These are phyloP conservation scores for Eimeria mitis DNA, from an alignment of 169 alveolate species.

Conservation along the genomic window DNA sequence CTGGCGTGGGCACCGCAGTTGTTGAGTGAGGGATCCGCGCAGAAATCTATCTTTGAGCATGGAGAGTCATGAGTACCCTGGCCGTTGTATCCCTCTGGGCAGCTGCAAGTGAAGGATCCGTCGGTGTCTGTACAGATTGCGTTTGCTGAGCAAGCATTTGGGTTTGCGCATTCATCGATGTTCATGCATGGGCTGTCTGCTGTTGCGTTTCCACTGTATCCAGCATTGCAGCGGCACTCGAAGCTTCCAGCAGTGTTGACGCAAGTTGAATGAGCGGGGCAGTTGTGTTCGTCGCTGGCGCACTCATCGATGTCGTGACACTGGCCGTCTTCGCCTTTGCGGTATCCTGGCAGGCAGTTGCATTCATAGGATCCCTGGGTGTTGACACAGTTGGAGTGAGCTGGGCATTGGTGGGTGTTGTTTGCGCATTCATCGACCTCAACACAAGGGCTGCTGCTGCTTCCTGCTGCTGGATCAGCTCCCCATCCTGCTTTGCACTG, in stretches of 20 bases:
- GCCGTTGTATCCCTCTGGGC: slow-evolving; percentile 81
- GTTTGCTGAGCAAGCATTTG: slow-evolving; percentile 78
- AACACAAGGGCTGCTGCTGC: slow-evolving; percentile 36
- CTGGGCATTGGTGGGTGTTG: slow-evolving; percentile 74
- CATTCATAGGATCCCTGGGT: slow-evolving; percentile 83
- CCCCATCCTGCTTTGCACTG: slow-evolving; percentile 66
- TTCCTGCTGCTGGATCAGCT: slow-evolving; percentile 42
- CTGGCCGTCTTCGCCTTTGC: slow-evolving; percentile 45
- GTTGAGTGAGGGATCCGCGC: slow-evolving; percentile 57
- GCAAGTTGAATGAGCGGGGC: slow-evolving; percentile 70
- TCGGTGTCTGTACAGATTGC: slow-evolving; percentile 84
- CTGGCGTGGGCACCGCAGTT: slow-evolving; percentile 67
- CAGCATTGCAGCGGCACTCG: slow-evolving; percentile 83
- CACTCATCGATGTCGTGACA: slow-evolving; percentile 86
- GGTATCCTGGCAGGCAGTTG: slow-evolving; percentile 70
- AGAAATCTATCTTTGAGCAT: slow-evolving; percentile 72
- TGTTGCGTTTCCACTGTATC: slow-evolving; percentile 20
- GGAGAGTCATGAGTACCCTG: slow-evolving; percentile 63
- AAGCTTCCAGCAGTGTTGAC: slow-evolving; percentile 85
- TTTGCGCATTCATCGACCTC: slow-evolving; percentile 77
- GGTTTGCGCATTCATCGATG: slow-evolving; percentile 85
- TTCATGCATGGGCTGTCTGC: slow-evolving; percentile 81
- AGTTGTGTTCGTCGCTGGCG: slow-evolving; percentile 25
- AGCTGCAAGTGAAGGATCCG: slow-evolving; percentile 85
- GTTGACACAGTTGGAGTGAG: slow-evolving; percentile 81